Conservation (phyloP, 1,284 basidiomycete species). For the Trichosporon inkin region DNA sequence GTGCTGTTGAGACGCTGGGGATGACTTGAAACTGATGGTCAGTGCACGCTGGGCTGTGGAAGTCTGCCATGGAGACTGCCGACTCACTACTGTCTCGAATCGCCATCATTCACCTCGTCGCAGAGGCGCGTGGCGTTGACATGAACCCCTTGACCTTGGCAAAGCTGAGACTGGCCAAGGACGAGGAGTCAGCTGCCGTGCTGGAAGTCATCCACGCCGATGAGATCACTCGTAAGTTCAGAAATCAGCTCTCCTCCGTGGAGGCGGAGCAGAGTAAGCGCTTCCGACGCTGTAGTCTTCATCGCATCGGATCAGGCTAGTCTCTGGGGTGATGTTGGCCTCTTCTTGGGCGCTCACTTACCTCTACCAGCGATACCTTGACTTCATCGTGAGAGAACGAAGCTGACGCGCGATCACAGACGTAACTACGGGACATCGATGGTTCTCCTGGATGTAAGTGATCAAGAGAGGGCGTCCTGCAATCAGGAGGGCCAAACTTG, state of each 20-base stretch:
- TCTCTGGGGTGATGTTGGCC: too few species aligned
- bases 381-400: background rate
- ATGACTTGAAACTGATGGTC: conserved; percentile 15
- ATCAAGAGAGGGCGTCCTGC: background rate
- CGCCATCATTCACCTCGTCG: conserved; percentile 83
- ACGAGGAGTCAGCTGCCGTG: conserved; percentile 64
- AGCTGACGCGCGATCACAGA: conserved; percentile 42
- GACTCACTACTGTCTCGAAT: conserved; percentile 69
- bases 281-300: background rate
- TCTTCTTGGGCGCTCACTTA: background rate
- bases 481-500: too few species aligned
- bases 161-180: conserved; percentile 66
- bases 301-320: too few species aligned
- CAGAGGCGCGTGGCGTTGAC: conserved; percentile 81
- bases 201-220: conserved; percentile 76
- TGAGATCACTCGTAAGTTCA: conserved; percentile 62
- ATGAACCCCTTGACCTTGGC: conserved; percentile 81
- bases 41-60: conserved; percentile 78
- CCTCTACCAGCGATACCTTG: background rate
- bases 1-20: background rate
- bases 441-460: conserved; percentile 67
- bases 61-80: conserved; percentile 69
- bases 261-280: background rate
- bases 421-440: conserved; percentile 75
- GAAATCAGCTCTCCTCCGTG: background rate